Base-by-base conservation (phyloP, 495 filamentous ascomycete genomes). In the Xylaria telfairii region DNA sequence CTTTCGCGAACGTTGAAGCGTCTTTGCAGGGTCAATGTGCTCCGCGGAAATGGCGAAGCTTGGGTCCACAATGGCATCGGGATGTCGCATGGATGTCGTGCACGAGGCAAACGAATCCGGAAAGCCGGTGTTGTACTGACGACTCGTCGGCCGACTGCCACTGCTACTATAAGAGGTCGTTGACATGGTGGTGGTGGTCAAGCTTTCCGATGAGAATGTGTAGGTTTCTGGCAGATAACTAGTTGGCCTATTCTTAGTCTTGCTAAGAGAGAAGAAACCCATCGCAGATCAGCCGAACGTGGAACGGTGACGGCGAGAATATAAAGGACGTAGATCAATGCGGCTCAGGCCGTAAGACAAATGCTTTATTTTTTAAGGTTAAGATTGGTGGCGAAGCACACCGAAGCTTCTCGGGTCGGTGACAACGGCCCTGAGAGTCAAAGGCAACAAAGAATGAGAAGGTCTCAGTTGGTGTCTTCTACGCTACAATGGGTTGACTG, bases 61-160 rank as follows among this genome's bases (percentile, higher is more conserved):
- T 0, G 76, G 76, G 28, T 65, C 71, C 24, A 74, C 46, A 42
- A 76, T 69, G 51, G 76, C 76, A 21, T 78, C 76, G 17, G 76
- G 76, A 26, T 78, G 76, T 30, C 76, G 76, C 54, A 76, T 49
- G 15, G 76, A 77, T 3, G 76, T 78, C 9, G 76, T 78, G 62
- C 69, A 71, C 37, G 74, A 70, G 47, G 74, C 71, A 49, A 78
- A 76, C 2, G 75, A 75, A 49, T 76, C 76, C 34, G 75, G 76
- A 30, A 78, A 78, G 26, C 76, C 76, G 41, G 76, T 78, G 34
- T 76, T 72, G 64, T 77, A 74, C 42, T 74, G 53, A 19, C 73
- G 73, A 54, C 73, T 76, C 28, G 76, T 51, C 15, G 66, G 74
- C 49, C 76, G 72, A 54, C 68, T 78, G 65, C 72, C 54, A 59